These are phyloP conservation scores for Deakozyma indianensis DNA, from an alignment of 805 yeast genomes.

Conservation along the genomic window DNA sequence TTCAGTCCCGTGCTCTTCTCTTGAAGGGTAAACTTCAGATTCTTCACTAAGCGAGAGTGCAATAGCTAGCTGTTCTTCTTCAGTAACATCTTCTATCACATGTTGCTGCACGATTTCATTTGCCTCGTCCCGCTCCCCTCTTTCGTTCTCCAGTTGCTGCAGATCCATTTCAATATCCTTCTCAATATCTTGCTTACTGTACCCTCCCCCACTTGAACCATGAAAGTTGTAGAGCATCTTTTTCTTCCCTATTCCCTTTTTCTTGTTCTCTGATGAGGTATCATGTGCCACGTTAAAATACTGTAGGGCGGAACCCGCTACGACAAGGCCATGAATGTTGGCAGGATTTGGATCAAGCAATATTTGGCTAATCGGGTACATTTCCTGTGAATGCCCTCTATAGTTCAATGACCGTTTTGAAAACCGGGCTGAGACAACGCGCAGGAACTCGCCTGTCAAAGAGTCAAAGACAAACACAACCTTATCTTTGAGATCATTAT, in stretches of 20 bases:
- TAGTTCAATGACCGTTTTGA: conserved; percentile 10
- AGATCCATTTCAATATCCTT: conserved; percentile 7
- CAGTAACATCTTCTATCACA: conserved; percentile 7
- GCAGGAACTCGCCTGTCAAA: conserved; percentile 12
- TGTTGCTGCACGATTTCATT: conserved; percentile 3
- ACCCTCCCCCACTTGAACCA: background rate
- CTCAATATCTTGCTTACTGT: conserved; percentile 7
- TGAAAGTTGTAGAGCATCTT: background rate
- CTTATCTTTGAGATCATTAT: conserved; percentile 6
- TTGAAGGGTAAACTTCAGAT: background rate
- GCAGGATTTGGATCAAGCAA: conserved; percentile 13
- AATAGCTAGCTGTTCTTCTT: conserved; percentile 14
- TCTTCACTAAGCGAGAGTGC: conserved; percentile 13
- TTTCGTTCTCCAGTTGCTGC: conserved; percentile 11
- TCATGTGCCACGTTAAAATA: conserved; percentile 15
- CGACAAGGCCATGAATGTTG: conserved; percentile 15
- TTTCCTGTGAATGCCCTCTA: background rate
- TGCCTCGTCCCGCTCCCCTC: conserved; percentile 6
- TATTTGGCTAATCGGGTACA: conserved; percentile 8
- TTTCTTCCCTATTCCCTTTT: conserved; percentile 10
- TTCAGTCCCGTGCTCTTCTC: background rate
- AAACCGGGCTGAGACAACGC: conserved; percentile 12
- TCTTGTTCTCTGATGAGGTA: conserved; percentile 9
- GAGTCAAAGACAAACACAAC: conserved; percentile 11
- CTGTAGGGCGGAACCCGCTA: conserved; percentile 11